phyloP scores from a whole-genome alignment of 345 rosid species.

The Gossypium anomalum region DNA sequence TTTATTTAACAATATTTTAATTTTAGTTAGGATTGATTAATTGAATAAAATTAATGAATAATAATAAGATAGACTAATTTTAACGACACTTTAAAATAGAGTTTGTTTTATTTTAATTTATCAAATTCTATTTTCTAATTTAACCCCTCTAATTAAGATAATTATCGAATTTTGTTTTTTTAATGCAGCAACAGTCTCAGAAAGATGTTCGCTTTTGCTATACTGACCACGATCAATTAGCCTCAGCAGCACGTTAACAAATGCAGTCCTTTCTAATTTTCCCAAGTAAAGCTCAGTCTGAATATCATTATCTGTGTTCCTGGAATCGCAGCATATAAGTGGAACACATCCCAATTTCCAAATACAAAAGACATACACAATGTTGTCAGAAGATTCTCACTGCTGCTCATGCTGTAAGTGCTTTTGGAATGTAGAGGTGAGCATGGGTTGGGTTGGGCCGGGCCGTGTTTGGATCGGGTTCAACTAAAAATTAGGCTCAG shows the following conservation, averaged over 20 bases:
- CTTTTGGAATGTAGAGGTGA: not conserved
- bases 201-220: constrained; percentile 94
- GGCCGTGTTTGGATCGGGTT: too few species aligned
- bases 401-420: constrained; percentile 72
- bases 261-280: constrained; percentile 62
- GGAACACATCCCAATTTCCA: constrained; percentile 18
- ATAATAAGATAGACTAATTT: too few species aligned
- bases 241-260: constrained; percentile 70
- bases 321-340: constrained; percentile 34
- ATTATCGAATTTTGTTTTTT: too few species aligned
- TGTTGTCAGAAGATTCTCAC: constrained; percentile 43
- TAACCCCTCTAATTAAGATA: too few species aligned
- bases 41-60: too few species aligned
- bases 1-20: too few species aligned
- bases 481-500: too few species aligned
- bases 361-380: constrained; percentile 16
- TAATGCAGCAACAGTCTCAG: constrained; percentile 83
- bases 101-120: too few species aligned
- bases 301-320: constrained; percentile 39
- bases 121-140: too few species aligned
- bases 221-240: constrained; percentile 95
- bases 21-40: too few species aligned
- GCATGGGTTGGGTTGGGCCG: too few species aligned
- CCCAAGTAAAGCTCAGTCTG: constrained; percentile 48
- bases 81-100: too few species aligned